phyloP scores from a whole-genome alignment of 768 basidiomycete species.

The Rhizopogon salebrosus region DNA sequence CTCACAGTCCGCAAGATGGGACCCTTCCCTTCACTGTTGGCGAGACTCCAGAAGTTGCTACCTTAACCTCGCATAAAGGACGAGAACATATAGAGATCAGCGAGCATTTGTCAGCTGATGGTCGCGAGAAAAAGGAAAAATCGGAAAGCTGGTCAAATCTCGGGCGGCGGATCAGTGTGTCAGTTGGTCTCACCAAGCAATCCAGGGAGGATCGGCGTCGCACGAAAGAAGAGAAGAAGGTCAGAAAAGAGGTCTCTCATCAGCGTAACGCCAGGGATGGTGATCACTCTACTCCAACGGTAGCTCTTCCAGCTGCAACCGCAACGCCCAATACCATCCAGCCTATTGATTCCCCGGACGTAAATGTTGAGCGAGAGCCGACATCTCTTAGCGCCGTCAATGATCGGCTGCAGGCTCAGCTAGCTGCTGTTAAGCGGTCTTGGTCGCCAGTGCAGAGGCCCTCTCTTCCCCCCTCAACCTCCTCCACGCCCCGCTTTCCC shows the following conservation, averaged over 20 bases:
- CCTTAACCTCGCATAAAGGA: not conserved
- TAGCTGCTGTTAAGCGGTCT: slow-evolving; percentile 22
- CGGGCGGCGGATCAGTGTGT: slow-evolving; percentile 57
- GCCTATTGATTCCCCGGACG: slow-evolving; percentile 1
- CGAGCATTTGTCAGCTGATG: slow-evolving; percentile 28
- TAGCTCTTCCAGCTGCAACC: slow-evolving; percentile 11
- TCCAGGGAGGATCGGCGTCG: slow-evolving; percentile 21
- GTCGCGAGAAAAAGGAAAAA: slow-evolving; percentile 34
- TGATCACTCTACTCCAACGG: slow-evolving; percentile 1
- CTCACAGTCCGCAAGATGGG: not conserved
- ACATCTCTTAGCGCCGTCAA: slow-evolving; percentile 22
- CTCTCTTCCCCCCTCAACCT: slow-evolving; percentile 12
- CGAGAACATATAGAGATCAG: slow-evolving; percentile 4
- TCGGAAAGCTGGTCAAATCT: slow-evolving; percentile 58
- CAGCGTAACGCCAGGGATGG: slow-evolving; percentile 27
- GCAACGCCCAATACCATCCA: slow-evolving; percentile 5
- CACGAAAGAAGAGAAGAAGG: slow-evolving; percentile 31
- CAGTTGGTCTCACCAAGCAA: slow-evolving; percentile 40
- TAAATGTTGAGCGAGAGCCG: slow-evolving; percentile 12
- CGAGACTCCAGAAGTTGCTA: not conserved
- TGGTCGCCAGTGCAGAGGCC: slow-evolving; percentile 15
- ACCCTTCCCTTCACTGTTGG: slow-evolving; percentile 15
- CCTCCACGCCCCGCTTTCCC: slow-evolving; percentile 16
- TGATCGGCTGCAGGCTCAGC: slow-evolving; percentile 19
- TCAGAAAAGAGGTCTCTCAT: slow-evolving; percentile 20